A percentile compares a stretch with the other conserved stretches of the same genome.
Conservation (phyloP, 1,284 basidiomycete species). For the Mycena sp. region DNA sequence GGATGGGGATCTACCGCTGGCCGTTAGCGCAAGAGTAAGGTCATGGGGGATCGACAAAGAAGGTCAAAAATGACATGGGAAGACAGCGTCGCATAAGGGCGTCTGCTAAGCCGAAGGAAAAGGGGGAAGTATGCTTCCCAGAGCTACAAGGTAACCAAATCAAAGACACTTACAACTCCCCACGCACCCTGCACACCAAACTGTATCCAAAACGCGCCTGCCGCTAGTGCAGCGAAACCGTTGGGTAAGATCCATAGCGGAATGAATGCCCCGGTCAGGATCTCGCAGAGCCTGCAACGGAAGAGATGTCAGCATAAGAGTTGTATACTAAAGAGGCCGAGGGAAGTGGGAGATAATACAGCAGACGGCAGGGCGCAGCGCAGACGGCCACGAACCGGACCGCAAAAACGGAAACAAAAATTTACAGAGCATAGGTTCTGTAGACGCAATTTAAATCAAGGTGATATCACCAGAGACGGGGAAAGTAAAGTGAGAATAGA, state of each 20-base stretch:
- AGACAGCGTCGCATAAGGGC: constrained; percentile 2
- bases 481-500: constrained; percentile 32
- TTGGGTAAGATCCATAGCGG: constrained; percentile 87
- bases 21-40: constrained; percentile 40
- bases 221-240: constrained; percentile 69
- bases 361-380: background rate
- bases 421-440: constrained; percentile 29
- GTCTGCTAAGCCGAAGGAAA: constrained; percentile 1
- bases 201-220: constrained; percentile 90
- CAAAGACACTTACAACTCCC: constrained; percentile 64
- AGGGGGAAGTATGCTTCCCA: background rate
- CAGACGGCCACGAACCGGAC: constrained; percentile 2
- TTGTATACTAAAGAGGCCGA: background rate
- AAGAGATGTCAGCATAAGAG: constrained; percentile 10
- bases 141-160: background rate
- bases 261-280: constrained; percentile 62
- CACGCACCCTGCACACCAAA: constrained; percentile 89
- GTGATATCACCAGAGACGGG: background rate
- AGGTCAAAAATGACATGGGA: constrained; percentile 8
- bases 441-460: constrained; percentile 21
- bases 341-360: background rate
- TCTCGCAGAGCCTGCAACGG: constrained; percentile 6
- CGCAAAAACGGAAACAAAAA: background rate
- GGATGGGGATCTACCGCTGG: constrained; percentile 69
- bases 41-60: constrained; percentile 27